These are phyloP conservation scores for Auriscalpium vulgare DNA, from an alignment of 768 basidiomycete species.

Conservation along the genomic window DNA sequence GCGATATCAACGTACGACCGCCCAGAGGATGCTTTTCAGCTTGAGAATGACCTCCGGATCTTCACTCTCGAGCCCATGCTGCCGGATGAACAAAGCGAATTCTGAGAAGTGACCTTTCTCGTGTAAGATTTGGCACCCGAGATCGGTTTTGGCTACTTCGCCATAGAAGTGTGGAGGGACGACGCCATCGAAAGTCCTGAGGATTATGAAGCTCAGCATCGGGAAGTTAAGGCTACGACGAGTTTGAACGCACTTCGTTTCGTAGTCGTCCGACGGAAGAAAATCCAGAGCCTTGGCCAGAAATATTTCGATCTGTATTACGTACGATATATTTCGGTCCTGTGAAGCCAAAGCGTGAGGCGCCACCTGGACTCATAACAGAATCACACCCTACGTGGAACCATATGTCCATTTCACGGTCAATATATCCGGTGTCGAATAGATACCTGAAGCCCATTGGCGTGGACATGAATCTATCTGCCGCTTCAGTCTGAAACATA, in stretches of 20 bases:
- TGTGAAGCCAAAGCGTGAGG: conserved; percentile 24
- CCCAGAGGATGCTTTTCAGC: conserved; percentile 94
- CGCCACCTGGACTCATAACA: background rate
- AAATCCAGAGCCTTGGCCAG: conserved; percentile 70
- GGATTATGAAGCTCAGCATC: background rate
- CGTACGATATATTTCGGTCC: conserved; percentile 92
- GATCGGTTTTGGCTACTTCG: conserved; percentile 93
- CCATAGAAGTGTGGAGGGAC: conserved; percentile 97
- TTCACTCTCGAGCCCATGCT: conserved; percentile 76
- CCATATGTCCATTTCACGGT: conserved; percentile 94
- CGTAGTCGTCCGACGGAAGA: conserved; percentile 44
- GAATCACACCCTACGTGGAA: conserved; percentile 58
- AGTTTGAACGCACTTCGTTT: conserved; percentile 36
- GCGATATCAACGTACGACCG: conserved; percentile 49
- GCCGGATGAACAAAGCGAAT: conserved; percentile 84
- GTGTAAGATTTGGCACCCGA: conserved; percentile 84
- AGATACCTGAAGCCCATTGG: conserved; percentile 89
- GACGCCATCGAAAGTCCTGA: conserved; percentile 73
- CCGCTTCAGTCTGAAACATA: background rate
- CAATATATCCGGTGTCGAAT: conserved; percentile 86
- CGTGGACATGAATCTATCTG: conserved; percentile 83
- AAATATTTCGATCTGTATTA: conserved; percentile 90
- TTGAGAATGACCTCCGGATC: conserved; percentile 82
- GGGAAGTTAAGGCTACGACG: too few relatives aligned
- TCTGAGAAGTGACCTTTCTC: conserved; percentile 89